These are phyloP conservation scores for Iberis pinnata DNA, from an alignment of 345 rosid species.

Conservation along the genomic window DNA sequence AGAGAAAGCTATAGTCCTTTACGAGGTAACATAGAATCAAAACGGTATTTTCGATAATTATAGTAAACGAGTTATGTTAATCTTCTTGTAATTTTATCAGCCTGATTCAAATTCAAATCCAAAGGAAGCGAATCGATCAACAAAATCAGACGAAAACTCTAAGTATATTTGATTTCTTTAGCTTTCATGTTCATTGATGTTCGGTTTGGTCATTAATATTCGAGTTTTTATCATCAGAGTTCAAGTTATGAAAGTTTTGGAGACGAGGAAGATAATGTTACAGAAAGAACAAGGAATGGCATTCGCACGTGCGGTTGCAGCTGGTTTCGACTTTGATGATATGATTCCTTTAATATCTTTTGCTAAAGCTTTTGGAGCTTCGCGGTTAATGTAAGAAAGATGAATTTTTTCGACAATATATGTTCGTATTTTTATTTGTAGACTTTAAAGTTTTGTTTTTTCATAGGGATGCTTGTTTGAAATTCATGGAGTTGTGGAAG, in stretches of 20 bases:
- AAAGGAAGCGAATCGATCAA: slow-evolving; percentile 48
- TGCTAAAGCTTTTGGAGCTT: slow-evolving; percentile 80
- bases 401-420: too few relatives aligned
- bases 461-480: slow-evolving; percentile 79
- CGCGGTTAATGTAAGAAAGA: slow-evolving; percentile 76
- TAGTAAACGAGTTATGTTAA: too few relatives aligned
- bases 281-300: slow-evolving; percentile 99
- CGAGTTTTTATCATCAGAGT: slow-evolving; percentile 45
- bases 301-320: slow-evolving; percentile 98
- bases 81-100: slow-evolving; percentile 43
- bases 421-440: too few relatives aligned
- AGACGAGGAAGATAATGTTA: slow-evolving; percentile 64
- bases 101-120: slow-evolving; percentile 50
- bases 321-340: slow-evolving; percentile 82
- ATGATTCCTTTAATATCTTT: slow-evolving; percentile 69
- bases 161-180: slow-evolving; percentile 44
- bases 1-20: slow-evolving; percentile 90
- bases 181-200: background rate
- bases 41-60: background rate
- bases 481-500: slow-evolving; percentile 77
- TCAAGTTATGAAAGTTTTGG: slow-evolving; percentile 84
- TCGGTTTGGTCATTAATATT: too few relatives aligned
- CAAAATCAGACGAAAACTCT: slow-evolving; percentile 50
- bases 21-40: slow-evolving; percentile 41
- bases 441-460: slow-evolving; percentile 17